Conservation (phyloP, 352 stramenopile species). For the Globisporangium nagaii region DNA sequence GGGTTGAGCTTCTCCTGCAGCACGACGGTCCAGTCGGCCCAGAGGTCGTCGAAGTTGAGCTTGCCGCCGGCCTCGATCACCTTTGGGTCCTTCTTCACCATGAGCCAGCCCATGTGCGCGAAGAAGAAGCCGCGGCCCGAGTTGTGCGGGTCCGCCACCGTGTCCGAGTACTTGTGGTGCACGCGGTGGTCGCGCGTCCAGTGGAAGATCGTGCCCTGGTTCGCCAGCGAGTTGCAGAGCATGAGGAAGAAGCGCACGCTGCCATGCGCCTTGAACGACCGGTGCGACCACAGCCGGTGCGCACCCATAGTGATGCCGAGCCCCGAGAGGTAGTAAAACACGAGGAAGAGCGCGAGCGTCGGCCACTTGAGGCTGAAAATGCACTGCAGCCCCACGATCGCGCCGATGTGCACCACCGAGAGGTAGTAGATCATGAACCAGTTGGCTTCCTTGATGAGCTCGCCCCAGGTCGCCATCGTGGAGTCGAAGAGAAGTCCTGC, state of each 20-base stretch:
- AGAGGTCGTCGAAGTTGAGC: slow-evolving; percentile 97
- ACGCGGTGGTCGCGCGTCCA: slow-evolving; percentile 98
- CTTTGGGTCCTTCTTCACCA: slow-evolving; percentile 95
- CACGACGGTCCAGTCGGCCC: slow-evolving; percentile 93
- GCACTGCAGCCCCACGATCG: slow-evolving; percentile 81
- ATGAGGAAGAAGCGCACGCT: slow-evolving; percentile 94
- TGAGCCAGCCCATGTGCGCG: slow-evolving; percentile 98
- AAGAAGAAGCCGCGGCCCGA: slow-evolving; percentile 98
- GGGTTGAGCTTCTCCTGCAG: slow-evolving; percentile 97
- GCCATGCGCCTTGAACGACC: slow-evolving; percentile 93
- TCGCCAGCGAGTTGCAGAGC: slow-evolving; percentile 97
- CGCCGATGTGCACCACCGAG: slow-evolving; percentile 89
- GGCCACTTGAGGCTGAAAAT: slow-evolving; percentile 76
- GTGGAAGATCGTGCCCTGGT: slow-evolving; percentile 98
- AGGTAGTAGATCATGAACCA: slow-evolving; percentile 99
- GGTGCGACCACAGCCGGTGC: slow-evolving; percentile 96
- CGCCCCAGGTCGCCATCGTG: slow-evolving; percentile 46
- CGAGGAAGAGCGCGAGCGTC: slow-evolving; percentile 87
- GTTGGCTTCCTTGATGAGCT: slow-evolving; percentile 90
- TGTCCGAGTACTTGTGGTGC: slow-evolving; percentile 99
- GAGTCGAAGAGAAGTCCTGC: neutral
- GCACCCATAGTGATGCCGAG: slow-evolving; percentile 98
- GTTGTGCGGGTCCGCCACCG: slow-evolving; percentile 92
- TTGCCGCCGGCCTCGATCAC: slow-evolving; percentile 89
- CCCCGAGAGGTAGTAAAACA: slow-evolving; percentile 91